Percentiles rank a stretch among this genome's conserved stretches.
Evolutionary conservation across 2,329 filamentous ascomycete genomes (phyloP).

Genomic region (Phyllosticta ampelicida): DNA sequence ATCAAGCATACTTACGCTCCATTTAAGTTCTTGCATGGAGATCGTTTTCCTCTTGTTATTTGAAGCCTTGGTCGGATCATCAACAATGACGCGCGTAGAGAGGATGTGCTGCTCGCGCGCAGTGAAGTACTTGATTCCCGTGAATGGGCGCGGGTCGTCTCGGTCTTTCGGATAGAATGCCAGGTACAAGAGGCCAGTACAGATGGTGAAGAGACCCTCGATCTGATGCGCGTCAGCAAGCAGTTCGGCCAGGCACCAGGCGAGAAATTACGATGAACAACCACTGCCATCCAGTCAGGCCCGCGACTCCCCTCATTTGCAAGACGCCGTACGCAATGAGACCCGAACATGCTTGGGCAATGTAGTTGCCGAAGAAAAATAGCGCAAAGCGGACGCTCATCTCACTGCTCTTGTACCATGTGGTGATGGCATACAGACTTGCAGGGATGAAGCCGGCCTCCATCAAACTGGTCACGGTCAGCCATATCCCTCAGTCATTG

Average conservation of each 20-base stretch:
- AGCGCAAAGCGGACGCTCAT: constrained; percentile 48
- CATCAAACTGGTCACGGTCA: constrained; percentile 6
- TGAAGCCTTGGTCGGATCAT: constrained; percentile 20
- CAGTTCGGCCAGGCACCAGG: constrained; percentile 15
- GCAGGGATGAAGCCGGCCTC: constrained; percentile 40
- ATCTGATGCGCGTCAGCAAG: constrained; percentile 14
- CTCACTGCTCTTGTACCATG: constrained; percentile 51
- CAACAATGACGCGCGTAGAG: constrained; percentile 18
- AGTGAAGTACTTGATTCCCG: constrained; percentile 16
- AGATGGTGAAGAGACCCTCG: constrained; percentile 23
- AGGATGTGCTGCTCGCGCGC: constrained; percentile 22
- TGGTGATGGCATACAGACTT: constrained; percentile 37
- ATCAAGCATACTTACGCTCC: constrained; percentile 11
- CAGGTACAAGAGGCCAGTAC: constrained; percentile 23
- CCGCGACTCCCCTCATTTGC: constrained; percentile 49
- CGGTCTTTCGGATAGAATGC: constrained; percentile 21
- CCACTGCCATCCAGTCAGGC: constrained; percentile 30
- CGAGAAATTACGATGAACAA: constrained; percentile 25
- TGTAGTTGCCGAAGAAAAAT: constrained; percentile 48
- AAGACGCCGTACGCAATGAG: constrained; percentile 48
- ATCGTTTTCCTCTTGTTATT: constrained; percentile 20
- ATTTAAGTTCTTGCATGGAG: constrained; percentile 21
- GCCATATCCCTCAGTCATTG: not conserved
- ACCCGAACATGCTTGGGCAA: constrained; percentile 51
- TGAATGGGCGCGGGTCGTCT: constrained; percentile 18